A percentile compares a stretch with the other conserved stretches of the same genome.
Conservation (phyloP, 2,329 filamentous ascomycete genomes). For the Curvularia sp. region DNA sequence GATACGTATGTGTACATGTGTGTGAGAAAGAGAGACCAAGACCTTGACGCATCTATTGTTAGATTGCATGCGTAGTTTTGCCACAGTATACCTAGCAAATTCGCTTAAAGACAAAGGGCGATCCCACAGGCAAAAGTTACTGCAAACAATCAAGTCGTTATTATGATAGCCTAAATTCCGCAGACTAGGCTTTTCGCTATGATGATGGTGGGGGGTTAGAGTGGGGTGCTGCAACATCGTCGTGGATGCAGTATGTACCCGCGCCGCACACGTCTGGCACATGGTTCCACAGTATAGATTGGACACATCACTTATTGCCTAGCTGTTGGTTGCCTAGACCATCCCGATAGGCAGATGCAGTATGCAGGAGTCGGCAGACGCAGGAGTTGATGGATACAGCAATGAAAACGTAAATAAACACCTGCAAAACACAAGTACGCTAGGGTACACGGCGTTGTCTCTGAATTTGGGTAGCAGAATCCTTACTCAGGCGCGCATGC, state of each 20-base stretch:
- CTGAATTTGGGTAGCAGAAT: not conserved
- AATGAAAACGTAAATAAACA: not conserved
- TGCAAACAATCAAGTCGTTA: not conserved
- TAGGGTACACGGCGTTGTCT: not conserved
- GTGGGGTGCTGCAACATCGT: too few relatives aligned
- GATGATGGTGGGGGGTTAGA: not conserved
- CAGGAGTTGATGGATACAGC: not conserved
- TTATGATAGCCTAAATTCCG: not conserved
- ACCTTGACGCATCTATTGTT: too few relatives aligned
- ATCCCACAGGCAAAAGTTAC: too few relatives aligned
- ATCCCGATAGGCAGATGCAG: not conserved
- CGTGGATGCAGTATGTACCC: not conserved
- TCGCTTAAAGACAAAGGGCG: too few relatives aligned
- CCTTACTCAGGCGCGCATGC: not conserved
- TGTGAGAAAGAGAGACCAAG: too few relatives aligned
- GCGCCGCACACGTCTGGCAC: not conserved
- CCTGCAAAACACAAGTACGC: not conserved
- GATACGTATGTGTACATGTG: too few relatives aligned
- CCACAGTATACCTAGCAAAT: too few relatives aligned
- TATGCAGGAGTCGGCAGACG: not conserved
- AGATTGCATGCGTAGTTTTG: too few relatives aligned
- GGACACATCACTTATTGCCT: not conserved
- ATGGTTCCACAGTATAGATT: not conserved
- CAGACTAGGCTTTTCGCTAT: not conserved
- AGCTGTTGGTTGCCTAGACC: not conserved